Conservation (phyloP, 2,329 filamentous ascomycete genomes). For the Sarocladium strictum region DNA sequence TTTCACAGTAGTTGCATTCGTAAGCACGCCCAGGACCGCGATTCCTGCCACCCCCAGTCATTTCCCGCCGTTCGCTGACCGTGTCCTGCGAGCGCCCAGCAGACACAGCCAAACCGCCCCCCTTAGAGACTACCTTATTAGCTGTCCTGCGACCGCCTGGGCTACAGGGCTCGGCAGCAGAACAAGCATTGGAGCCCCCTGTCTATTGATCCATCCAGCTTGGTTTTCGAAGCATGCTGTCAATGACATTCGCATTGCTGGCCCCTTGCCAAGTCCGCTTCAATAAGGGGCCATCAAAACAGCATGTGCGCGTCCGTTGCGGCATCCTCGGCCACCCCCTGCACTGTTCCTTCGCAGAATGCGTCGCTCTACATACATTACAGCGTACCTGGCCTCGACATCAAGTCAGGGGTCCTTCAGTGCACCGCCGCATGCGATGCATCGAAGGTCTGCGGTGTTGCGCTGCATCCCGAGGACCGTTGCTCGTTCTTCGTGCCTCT, state of each 20-base stretch:
- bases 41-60: conserved; percentile 9
- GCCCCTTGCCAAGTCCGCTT: background rate
- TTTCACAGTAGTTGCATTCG: conserved; percentile 7
- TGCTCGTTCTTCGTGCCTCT: background rate
- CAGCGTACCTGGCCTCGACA: background rate
- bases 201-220: conserved; percentile 1
- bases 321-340: background rate
- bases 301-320: background rate
- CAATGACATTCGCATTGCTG: conserved; percentile 3
- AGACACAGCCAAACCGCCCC: background rate
- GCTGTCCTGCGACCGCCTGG: background rate
- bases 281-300: background rate
- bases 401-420: background rate
- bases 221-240: background rate
- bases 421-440: background rate
- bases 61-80: conserved; percentile 1
- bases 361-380: background rate
- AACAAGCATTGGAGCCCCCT: background rate
- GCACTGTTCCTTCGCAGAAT: background rate
- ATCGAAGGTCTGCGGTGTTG: background rate
- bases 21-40: conserved; percentile 1
- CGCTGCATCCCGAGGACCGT: too few relatives aligned
- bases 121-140: background rate
- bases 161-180: background rate
- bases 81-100: background rate